Evolutionary conservation across 768 basidiomycete genomes (phyloP).

Genomic region (Tubosaeta brunneosetosa): DNA sequence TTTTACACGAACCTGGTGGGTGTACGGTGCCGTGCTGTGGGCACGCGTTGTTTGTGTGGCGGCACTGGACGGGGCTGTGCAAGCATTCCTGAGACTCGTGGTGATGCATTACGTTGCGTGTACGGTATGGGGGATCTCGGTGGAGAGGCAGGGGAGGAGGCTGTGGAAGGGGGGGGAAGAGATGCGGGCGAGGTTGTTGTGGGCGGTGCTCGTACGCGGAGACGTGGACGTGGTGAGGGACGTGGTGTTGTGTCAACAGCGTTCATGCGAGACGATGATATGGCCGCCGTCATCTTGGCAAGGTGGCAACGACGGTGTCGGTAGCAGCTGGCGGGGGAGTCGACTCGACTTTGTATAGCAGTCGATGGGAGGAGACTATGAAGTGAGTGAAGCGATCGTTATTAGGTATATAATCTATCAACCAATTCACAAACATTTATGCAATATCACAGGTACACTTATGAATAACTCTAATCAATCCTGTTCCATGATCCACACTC

Average conservation of each 20-base stretch:
- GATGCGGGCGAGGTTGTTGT: constrained; percentile 42
- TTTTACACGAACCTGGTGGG: constrained; percentile 85
- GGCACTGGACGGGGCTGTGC: constrained; percentile 32
- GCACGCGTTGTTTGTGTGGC: constrained; percentile 70
- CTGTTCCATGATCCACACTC: background rate
- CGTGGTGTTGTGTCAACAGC: constrained; percentile 56
- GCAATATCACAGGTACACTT: background rate
- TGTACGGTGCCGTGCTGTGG: constrained; percentile 93
- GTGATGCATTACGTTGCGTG: constrained; percentile 78
- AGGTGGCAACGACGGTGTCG: constrained; percentile 12
- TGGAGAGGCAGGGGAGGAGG: background rate
- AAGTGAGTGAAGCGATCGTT: constrained; percentile 15
- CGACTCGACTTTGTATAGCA: constrained; percentile 16
- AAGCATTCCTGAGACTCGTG: constrained; percentile 60
- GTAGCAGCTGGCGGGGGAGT: constrained; percentile 9
- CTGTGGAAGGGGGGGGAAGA: background rate
- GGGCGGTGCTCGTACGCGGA: constrained; percentile 49
- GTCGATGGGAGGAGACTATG: constrained; percentile 2
- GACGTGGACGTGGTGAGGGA: constrained; percentile 43
- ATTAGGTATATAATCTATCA: too few species aligned
- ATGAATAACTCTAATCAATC: background rate
- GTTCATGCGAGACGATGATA: constrained; percentile 30
- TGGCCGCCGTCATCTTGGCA: constrained; percentile 52
- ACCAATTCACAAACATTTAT: background rate
- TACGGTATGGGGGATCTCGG: constrained; percentile 54